Evolutionary conservation across 2,329 filamentous ascomycete genomes (phyloP).

Genomic region (Aciculosporium take): DNA sequence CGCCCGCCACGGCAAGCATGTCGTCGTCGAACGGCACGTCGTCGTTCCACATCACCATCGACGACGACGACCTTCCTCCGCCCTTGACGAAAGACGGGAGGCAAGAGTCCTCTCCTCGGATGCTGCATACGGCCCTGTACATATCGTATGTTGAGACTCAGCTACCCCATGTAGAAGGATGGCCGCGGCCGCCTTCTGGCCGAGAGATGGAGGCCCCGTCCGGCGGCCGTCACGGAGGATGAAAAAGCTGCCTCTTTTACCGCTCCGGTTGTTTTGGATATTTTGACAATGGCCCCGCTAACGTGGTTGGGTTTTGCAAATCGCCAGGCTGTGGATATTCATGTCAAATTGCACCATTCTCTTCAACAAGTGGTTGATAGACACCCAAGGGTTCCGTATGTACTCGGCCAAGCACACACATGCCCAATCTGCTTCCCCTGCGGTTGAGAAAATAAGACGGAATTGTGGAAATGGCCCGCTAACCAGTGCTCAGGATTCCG

Average conservation of each 20-base stretch:
- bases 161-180: not conserved
- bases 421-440: not conserved
- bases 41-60: conserved; percentile 3
- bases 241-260: too few species aligned
- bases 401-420: too few species aligned
- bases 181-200: not conserved
- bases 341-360: conserved; percentile 75
- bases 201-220: not conserved
- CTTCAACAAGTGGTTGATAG: conserved; percentile 85
- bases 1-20: not conserved
- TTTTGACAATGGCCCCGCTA: not conserved
- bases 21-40: not conserved
- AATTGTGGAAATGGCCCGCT: not conserved
- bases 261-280: too few species aligned
- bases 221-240: too few species aligned
- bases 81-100: conserved; percentile 7
- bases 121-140: conserved; percentile 21
- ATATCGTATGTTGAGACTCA: conserved; percentile 14
- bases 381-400: conserved; percentile 21
- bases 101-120: conserved; percentile 3
- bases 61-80: conserved; percentile 15
- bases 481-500: not conserved
- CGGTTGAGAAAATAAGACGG: not conserved
- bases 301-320: not conserved
- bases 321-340: conserved; percentile 58